phyloP scores from a whole-genome alignment of 805 yeast genomes.

The Saturnispora sekii region DNA sequence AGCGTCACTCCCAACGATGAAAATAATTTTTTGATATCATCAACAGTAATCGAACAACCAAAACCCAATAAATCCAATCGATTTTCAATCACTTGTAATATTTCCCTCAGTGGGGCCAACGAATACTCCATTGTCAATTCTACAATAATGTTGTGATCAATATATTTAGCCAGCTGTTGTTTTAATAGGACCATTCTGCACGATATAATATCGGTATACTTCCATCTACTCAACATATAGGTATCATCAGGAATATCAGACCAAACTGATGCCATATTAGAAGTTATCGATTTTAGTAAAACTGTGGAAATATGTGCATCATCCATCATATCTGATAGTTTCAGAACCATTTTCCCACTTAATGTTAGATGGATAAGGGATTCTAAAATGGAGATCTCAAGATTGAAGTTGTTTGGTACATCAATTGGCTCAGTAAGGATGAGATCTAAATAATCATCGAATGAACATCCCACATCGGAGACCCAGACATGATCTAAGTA shows the following conservation, averaged over 20 bases:
- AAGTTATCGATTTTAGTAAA: not conserved
- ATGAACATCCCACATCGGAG: conserved; percentile 2
- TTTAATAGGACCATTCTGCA: not conserved
- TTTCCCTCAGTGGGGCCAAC: too few relatives aligned
- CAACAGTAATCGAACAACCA: too few relatives aligned
- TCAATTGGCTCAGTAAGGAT: not conserved
- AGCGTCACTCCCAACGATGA: not conserved
- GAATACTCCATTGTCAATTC: too few relatives aligned
- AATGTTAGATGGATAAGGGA: not conserved
- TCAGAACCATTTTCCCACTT: not conserved
- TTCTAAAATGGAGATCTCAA: not conserved
- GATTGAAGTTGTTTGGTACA: not conserved
- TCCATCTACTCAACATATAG: not conserved
- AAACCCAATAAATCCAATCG: too few relatives aligned
- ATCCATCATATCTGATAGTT: not conserved
- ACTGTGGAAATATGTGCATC: not conserved
- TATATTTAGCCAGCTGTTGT: not conserved
- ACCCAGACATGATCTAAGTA: not conserved
- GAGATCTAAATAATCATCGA: not conserved
- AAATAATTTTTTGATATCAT: too few relatives aligned
- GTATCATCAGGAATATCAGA: not conserved
- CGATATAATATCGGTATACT: not conserved
- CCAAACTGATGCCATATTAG: conserved; percentile 1
- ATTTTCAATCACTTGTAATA: too few relatives aligned
- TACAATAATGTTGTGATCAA: not conserved